Evolutionary conservation across 1,284 basidiomycete genomes (phyloP), one percentile per base, ranked within the genome.

Genomic region (Polyporus tsugae): DNA sequence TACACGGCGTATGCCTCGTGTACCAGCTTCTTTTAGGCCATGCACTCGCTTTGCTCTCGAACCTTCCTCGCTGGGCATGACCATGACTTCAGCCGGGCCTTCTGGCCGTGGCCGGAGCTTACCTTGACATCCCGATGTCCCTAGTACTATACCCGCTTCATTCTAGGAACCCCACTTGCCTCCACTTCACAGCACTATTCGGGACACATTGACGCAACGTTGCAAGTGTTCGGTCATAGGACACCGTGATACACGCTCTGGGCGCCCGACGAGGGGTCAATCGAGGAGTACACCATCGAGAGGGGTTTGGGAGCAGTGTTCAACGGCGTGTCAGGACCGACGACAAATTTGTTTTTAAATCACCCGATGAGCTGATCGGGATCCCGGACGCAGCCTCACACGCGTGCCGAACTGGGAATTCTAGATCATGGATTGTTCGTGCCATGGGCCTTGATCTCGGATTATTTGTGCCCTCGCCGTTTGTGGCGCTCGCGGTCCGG

Each of bases 391-490:
- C 61, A 15, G 29, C 52, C 52, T 53, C 52, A 11, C 41, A 62
- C 62, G 65, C 62, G 42, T 63, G 52, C 64, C 55, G 44, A 39
- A 35, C 36, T 61, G 59, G 38, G 65, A 25, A 66, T 70, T 70
- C 68, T 61, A 61, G 68, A 70, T 64, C 49, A 42, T 52, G 41
- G 64, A 53, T 63, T 64, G 58, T 66, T 38, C 62, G 46, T 49
- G 22, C 46, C 11, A 49, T 25, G 22, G 41, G 46, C 64, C 64
- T 46, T 58, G 63, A 62, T 67, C 63, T 63, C 60, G 44, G 58
- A 42, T 52, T n/a, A 60, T 39, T 59, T 17, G 36, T 41, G 52
- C n/a, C 42, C 55, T 44, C 35, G 38, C 36, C 33, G 42, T 29
- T 25, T 10, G 42, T 49, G 33, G 33, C 52, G 17, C 19, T 10